phyloP scores from a whole-genome alignment of 177 flowering plant genomes.

The Vitis hybrid region DNA sequence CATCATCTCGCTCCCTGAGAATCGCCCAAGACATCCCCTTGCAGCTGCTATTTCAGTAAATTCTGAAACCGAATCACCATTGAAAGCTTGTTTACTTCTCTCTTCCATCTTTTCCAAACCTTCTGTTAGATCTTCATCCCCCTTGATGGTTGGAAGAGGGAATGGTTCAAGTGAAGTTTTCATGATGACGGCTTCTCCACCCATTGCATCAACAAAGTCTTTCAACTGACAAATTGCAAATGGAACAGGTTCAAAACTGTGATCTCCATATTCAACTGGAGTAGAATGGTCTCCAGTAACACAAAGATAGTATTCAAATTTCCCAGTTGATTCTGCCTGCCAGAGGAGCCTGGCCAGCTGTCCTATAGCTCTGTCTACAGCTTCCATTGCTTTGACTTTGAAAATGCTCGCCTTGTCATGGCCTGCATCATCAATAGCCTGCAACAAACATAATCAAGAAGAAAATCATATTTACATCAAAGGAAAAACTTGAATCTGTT shows the following conservation, averaged over 20 bases:
- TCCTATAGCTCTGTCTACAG: constrained; percentile 77
- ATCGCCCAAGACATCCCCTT: constrained; percentile 89
- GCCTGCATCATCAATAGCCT: constrained; percentile 99
- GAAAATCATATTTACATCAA: not conserved
- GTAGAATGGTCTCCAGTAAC: constrained; percentile 97
- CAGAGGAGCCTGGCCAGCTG: constrained; percentile 86
- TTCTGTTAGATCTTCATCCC: constrained; percentile 50
- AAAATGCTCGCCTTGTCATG: constrained; percentile 88
- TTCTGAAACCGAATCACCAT: constrained; percentile 72
- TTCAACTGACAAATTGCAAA: constrained; percentile 67
- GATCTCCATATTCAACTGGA: constrained; percentile 97
- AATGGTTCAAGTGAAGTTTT: constrained; percentile 70
- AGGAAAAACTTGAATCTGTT: not conserved
- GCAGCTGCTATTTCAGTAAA: constrained; percentile 84
- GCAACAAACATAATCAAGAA: constrained; percentile 14
- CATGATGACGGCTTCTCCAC: constrained; percentile 53
- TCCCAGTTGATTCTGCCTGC: constrained; percentile 68
- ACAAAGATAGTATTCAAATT: constrained; percentile 65
- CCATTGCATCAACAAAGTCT: constrained; percentile 72
- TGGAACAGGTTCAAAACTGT: constrained; percentile 96
- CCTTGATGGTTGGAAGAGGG: constrained; percentile 64
- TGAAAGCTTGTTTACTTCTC: constrained; percentile 27
- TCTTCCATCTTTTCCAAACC: constrained; percentile 15
- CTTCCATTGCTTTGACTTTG: constrained; percentile 84
- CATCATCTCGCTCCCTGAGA: constrained; percentile 96